Percentiles rank a stretch among this genome's conserved stretches.
Evolutionary conservation across 129 eudicot genomes (phyloP).

Genomic region (Lonicera japonica): DNA sequence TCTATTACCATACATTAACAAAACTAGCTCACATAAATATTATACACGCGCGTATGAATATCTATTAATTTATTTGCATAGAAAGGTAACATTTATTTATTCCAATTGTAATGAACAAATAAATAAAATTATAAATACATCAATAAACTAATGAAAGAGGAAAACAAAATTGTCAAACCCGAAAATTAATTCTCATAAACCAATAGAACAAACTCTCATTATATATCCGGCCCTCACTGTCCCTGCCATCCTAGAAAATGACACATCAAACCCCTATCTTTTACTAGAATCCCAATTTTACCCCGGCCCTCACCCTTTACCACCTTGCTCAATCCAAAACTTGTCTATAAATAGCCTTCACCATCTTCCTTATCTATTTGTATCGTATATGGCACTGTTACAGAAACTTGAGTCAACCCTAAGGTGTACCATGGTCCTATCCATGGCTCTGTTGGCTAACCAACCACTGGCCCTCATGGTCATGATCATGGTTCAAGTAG

Average conservation of each 20-base stretch:
- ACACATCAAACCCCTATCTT: slow-evolving; percentile 33
- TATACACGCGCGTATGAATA: no score
- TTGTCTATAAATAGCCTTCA: slow-evolving; percentile 28
- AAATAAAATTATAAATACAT: no score
- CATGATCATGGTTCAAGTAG: slow-evolving; percentile 2
- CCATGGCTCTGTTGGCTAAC: slow-evolving; percentile 19
- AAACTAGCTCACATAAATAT: no score
- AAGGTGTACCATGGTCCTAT: slow-evolving; percentile 17
- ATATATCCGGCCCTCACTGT: slow-evolving; percentile 21
- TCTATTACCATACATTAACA: no score
- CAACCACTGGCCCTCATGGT: slow-evolving; percentile 13
- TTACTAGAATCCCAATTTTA: slow-evolving; percentile 15
- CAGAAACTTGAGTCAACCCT: slow-evolving; percentile 22
- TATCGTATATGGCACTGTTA: slow-evolving; percentile 5
- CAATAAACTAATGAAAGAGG: not conserved
- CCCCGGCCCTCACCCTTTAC: slow-evolving; percentile 1
- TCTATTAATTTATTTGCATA: no score
- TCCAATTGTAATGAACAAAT: no score
- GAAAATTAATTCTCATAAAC: slow-evolving; percentile 3
- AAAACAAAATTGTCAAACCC: not conserved
- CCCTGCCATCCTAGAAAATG: slow-evolving; percentile 39
- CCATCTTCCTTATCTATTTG: slow-evolving; percentile 10
- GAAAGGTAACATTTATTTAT: no score
- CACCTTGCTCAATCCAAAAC: slow-evolving; percentile 18
- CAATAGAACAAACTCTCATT: slow-evolving; percentile 40